Evolutionary conservation across 345 rosid species (phyloP).

Genomic region (Angophora floribunda): DNA sequence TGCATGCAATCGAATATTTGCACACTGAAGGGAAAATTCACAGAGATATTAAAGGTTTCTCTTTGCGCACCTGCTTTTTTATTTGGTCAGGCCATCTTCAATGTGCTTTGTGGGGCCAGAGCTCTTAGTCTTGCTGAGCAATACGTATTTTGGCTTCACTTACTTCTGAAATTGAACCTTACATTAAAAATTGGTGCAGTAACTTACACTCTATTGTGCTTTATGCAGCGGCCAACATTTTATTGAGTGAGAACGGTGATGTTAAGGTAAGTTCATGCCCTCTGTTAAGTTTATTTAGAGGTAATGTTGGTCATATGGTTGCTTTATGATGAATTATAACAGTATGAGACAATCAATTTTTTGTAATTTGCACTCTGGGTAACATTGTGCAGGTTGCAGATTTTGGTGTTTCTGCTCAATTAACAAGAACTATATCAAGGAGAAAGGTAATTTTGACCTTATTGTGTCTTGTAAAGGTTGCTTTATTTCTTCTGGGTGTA

Average conservation of each 20-base stretch:
- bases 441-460: slow-evolving; percentile 66
- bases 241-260: slow-evolving; percentile 90
- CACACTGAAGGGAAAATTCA: slow-evolving; percentile 95
- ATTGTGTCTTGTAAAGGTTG: not conserved
- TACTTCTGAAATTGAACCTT: not conserved
- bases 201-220: not conserved
- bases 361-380: not conserved
- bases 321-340: not conserved
- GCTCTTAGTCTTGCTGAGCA: not conserved
- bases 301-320: not conserved
- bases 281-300: not conserved
- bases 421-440: slow-evolving; percentile 96
- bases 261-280: slow-evolving; percentile 65
- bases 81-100: not conserved
- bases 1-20: slow-evolving; percentile 94
- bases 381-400: slow-evolving; percentile 76
- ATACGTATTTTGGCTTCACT: not conserved
- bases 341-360: not conserved
- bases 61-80: not conserved
- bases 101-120: not conserved
- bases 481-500: not conserved
- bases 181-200: not conserved
- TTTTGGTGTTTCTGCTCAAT: slow-evolving; percentile 99
- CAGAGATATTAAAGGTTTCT: slow-evolving; percentile 93
- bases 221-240: slow-evolving; percentile 92